Evolutionary conservation across 257 asterid genomes (phyloP).

Genomic region (Anisodus tanguticus): DNA sequence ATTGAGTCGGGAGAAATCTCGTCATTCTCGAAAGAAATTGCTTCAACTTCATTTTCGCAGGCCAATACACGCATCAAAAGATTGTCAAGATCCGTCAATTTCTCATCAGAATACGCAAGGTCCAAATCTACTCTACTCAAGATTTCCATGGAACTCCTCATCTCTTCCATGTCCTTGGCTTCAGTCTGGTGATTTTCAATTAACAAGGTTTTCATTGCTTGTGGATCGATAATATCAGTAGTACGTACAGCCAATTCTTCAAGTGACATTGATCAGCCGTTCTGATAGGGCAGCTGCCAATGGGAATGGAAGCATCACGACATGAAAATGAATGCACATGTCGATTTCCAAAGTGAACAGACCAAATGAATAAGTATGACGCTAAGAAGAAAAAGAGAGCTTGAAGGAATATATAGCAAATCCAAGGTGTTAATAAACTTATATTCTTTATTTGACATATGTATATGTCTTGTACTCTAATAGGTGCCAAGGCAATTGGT

Average conservation of each 20-base stretch:
- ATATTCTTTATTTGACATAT: background rate
- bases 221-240: conserved; percentile 35
- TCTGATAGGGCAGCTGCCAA: conserved; percentile 24
- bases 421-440: background rate
- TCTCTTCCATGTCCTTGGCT: conserved; percentile 41
- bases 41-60: conserved; percentile 53
- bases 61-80: conserved; percentile 57
- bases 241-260: conserved; percentile 31
- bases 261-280: conserved; percentile 32
- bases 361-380: background rate
- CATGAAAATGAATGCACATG: background rate
- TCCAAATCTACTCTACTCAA: conserved; percentile 50
- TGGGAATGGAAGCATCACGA: conserved; percentile 27
- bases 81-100: conserved; percentile 63
- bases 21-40: conserved; percentile 52
- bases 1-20: conserved; percentile 55
- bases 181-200: conserved; percentile 36
- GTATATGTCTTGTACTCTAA: background rate
- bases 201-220: conserved; percentile 38
- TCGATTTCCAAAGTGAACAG: background rate
- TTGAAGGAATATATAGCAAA: background rate
- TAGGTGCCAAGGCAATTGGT: background rate
- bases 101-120: conserved; percentile 63
- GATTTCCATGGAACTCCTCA: conserved; percentile 44
- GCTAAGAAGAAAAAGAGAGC: background rate